phyloP scores from a whole-genome alignment of 306 rosid genomes.

The Calophaca sinica region DNA sequence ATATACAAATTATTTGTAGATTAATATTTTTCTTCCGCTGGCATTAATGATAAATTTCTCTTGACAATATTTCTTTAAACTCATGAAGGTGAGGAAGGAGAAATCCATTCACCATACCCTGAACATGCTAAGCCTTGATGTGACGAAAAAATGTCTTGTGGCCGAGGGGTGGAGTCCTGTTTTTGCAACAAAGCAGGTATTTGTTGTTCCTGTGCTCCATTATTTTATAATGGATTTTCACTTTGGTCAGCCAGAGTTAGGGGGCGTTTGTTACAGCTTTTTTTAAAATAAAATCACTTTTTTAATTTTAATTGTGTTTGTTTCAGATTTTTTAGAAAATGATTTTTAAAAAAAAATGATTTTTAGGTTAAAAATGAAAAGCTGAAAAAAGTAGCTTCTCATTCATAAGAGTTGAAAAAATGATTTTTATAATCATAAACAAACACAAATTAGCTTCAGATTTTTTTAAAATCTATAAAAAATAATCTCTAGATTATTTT shows the following conservation, averaged over 20 bases:
- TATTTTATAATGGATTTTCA: slow-evolving; percentile 27
- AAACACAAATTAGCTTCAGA: too few species aligned
- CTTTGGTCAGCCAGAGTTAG: slow-evolving; percentile 35
- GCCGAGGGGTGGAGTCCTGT: slow-evolving; percentile 98
- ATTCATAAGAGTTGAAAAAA: too few species aligned
- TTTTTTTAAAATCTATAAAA: too few species aligned
- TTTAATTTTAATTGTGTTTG: too few species aligned
- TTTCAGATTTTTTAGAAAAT: too few species aligned
- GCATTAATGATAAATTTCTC: slow-evolving; percentile 43
- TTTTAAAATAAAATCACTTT: too few species aligned
- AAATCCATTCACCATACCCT: slow-evolving; percentile 88
- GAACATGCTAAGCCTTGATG: slow-evolving; percentile 97
- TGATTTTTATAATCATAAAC: too few species aligned
- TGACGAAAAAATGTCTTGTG: slow-evolving; percentile 93
- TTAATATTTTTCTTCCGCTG: slow-evolving; percentile 35
- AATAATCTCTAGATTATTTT: too few species aligned
- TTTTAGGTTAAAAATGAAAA: too few species aligned
- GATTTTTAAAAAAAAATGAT: too few species aligned
- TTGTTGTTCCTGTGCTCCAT: slow-evolving; percentile 15
- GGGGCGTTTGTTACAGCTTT: too few species aligned
- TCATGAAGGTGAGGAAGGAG: slow-evolving; percentile 87
- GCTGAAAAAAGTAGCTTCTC: too few species aligned
- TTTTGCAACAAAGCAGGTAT: slow-evolving; percentile 86
- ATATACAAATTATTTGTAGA: slow-evolving; percentile 11
- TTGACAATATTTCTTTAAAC: slow-evolving; percentile 49